Evolutionary conservation across 2,329 filamentous ascomycete genomes (phyloP).

Genomic region (Aspergillus fumigatus): DNA sequence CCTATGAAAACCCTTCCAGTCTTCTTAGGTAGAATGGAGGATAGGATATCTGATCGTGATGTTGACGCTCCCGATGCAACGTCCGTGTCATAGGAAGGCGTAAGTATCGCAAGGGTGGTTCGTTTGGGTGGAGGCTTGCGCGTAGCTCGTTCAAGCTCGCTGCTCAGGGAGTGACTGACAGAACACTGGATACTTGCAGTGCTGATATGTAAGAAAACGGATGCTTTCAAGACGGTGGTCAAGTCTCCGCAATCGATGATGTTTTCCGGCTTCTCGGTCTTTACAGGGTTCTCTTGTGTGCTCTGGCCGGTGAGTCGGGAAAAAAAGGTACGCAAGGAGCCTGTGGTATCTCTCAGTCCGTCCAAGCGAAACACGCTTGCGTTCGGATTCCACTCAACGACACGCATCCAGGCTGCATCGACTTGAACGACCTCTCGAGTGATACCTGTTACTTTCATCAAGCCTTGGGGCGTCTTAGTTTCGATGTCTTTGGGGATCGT

Average conservation of each 20-base stretch:
- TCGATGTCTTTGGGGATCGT: constrained; percentile 74
- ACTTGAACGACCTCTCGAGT: constrained; percentile 87
- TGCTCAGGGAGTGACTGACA: constrained; percentile 66
- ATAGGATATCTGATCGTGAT: constrained; percentile 65
- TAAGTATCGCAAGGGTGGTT: constrained; percentile 81
- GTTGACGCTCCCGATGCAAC: constrained; percentile 58
- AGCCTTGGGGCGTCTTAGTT: constrained; percentile 73
- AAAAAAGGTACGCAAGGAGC: constrained; percentile 74
- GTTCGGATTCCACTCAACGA: constrained; percentile 76
- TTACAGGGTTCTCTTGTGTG: constrained; percentile 34
- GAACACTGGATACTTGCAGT: constrained; percentile 77
- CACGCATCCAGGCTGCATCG: constrained; percentile 82
- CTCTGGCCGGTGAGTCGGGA: constrained; percentile 64
- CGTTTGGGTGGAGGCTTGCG: constrained; percentile 92
- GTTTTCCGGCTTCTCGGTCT: constrained; percentile 52
- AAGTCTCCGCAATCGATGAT: constrained; percentile 67
- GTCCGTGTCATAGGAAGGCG: constrained; percentile 82
- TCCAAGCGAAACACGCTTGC: constrained; percentile 34
- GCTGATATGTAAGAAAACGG: constrained; percentile 83
- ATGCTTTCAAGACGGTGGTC: constrained; percentile 64
- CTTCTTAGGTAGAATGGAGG: constrained; percentile 82
- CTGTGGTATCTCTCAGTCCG: constrained; percentile 41
- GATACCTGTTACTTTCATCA: constrained; percentile 82
- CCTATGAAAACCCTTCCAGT: constrained; percentile 94
- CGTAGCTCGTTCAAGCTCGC: constrained; percentile 88